Conservation (phyloP, 306 rosid species). For the Cicer pinnatifidum region DNA sequence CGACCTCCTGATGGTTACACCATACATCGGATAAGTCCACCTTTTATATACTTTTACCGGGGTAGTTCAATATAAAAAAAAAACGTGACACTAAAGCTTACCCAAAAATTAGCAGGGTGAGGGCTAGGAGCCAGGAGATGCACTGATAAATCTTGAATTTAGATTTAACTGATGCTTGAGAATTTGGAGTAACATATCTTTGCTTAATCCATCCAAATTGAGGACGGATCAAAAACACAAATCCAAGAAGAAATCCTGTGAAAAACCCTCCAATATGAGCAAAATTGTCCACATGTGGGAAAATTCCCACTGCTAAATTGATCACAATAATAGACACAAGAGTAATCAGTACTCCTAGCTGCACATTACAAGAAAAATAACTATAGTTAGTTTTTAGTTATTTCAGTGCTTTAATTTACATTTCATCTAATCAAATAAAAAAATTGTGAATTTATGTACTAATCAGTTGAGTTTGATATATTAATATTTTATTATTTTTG, state of each 20-base stretch:
- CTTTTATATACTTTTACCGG: background rate
- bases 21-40: background rate
- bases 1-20: background rate
- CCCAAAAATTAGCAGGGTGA: constrained; percentile 73
- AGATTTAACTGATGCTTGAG: constrained; percentile 50
- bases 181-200: constrained; percentile 52
- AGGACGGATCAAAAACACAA: constrained; percentile 93
- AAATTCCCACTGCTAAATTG: constrained; percentile 90
- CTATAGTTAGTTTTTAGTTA: no score
- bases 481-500: no score
- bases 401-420: no score
- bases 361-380: constrained; percentile 36
- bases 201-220: constrained; percentile 92
- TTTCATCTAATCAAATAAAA: no score
- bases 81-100: constrained; percentile 46
- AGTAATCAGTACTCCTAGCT: constrained; percentile 75
- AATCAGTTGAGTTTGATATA: no score
- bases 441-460: no score
- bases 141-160: constrained; percentile 87
- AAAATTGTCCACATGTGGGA: constrained; percentile 94
- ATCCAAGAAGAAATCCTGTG: constrained; percentile 89
- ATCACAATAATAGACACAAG: constrained; percentile 72
- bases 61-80: constrained; percentile 4
- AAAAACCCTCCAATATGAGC: constrained; percentile 97
- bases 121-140: constrained; percentile 71